Evolutionary conservation across 345 rosid species (phyloP).

Genomic region (Hypericum perforatum): DNA sequence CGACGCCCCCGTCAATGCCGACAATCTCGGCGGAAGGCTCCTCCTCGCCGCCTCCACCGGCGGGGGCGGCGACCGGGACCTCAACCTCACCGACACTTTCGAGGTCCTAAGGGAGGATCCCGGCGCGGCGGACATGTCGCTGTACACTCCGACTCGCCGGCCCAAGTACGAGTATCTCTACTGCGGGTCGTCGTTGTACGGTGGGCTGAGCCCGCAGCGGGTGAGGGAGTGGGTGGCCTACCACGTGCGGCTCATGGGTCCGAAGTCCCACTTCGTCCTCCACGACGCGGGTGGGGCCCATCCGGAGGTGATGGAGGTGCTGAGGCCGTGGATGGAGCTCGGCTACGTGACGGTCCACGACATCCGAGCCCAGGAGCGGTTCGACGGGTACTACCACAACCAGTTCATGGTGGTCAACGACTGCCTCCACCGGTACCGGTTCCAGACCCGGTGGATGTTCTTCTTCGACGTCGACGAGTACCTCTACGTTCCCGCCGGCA

Average conservation of each 20-base stretch:
- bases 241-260: slow-evolving; percentile 66
- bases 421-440: slow-evolving; percentile 73
- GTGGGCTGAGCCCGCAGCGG: slow-evolving; percentile 68
- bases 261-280: slow-evolving; percentile 65
- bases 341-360: slow-evolving; percentile 80
- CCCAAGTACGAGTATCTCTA: slow-evolving; percentile 74
- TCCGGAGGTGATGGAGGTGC: slow-evolving; percentile 57
- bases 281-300: slow-evolving; percentile 88
- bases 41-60: slow-evolving; percentile 60
- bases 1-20: slow-evolving; percentile 34
- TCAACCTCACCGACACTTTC: slow-evolving; percentile 51
- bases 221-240: slow-evolving; percentile 83
- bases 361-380: slow-evolving; percentile 69
- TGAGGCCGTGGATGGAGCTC: slow-evolving; percentile 85
- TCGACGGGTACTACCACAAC: slow-evolving; percentile 90
- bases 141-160: slow-evolving; percentile 24
- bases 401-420: slow-evolving; percentile 92
- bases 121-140: slow-evolving; percentile 27
- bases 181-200: slow-evolving; percentile 80
- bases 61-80: slow-evolving; percentile 50
- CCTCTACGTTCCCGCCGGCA: slow-evolving; percentile 46
- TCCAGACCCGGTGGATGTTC: slow-evolving; percentile 76
- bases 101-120: slow-evolving; percentile 40
- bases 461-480: slow-evolving; percentile 88
- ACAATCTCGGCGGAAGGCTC: slow-evolving; percentile 65